A percentile compares a stretch with the other conserved stretches of the same genome.
These are phyloP conservation scores for Sporothrix luriei DNA, from an alignment of 2,329 filamentous ascomycete genomes.

Conservation along the genomic window DNA sequence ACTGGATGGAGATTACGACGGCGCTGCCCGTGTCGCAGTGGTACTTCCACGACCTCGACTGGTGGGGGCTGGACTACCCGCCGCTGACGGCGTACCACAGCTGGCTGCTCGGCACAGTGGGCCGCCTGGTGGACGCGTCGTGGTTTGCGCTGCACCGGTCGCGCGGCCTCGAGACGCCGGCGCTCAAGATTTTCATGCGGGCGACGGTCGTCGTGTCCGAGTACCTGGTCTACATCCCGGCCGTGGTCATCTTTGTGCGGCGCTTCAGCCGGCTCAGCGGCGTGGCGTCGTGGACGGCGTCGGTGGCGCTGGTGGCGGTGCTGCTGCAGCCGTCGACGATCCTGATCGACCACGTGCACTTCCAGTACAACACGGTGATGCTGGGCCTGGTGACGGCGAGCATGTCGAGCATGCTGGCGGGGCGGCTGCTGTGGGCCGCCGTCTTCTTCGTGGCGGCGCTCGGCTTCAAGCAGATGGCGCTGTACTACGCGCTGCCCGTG, in stretches of 20 bases:
- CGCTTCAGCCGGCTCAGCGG: slow-evolving; percentile 75
- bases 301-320: slow-evolving; percentile 83
- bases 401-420: slow-evolving; percentile 85
- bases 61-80: slow-evolving; percentile 98
- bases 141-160: slow-evolving; percentile 90
- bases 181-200: slow-evolving; percentile 93
- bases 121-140: slow-evolving; percentile 71
- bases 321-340: slow-evolving; percentile 90
- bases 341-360: slow-evolving; percentile 91
- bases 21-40: slow-evolving; percentile 89
- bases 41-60: slow-evolving; percentile 96
- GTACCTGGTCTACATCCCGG: slow-evolving; percentile 85
- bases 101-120: slow-evolving; percentile 89
- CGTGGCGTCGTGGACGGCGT: slow-evolving; percentile 78
- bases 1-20: slow-evolving; percentile 98
- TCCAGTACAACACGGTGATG: slow-evolving; percentile 99
- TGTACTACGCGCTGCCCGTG: slow-evolving; percentile 92
- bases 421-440: slow-evolving; percentile 82
- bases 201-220: slow-evolving; percentile 89
- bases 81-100: slow-evolving; percentile 98
- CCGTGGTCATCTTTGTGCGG: slow-evolving; percentile 80
- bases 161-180: slow-evolving; percentile 75
- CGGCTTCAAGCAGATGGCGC: slow-evolving; percentile 99
- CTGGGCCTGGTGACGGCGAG: slow-evolving; percentile 84
- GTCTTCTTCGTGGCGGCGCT: slow-evolving; percentile 91